phyloP scores from a whole-genome alignment of 1,139 yeast genomes.

The Candida mesenterica region DNA sequence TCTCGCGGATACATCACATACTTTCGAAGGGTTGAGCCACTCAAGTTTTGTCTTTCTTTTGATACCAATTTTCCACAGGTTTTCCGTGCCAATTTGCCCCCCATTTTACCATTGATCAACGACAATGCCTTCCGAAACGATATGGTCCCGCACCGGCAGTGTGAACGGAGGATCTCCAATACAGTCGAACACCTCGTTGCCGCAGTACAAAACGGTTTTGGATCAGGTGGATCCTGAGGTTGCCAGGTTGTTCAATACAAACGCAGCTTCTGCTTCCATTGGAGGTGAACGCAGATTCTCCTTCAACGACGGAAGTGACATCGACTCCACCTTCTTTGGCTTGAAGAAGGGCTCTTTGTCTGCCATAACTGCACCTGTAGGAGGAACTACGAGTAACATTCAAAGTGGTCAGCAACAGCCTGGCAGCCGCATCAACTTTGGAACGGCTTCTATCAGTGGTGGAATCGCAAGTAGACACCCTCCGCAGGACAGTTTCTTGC shows the following conservation, averaged over 20 bases:
- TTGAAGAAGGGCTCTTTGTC: constrained; percentile 49
- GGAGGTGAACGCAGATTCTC: constrained; percentile 22
- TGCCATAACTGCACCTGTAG: constrained; percentile 44
- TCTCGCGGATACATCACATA: neutral
- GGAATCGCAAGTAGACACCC: constrained; percentile 52
- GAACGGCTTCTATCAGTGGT: constrained; percentile 63
- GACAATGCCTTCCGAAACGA: constrained; percentile 29
- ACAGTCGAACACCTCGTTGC: constrained; percentile 20
- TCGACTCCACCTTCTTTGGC: constrained; percentile 42
- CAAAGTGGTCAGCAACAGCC: constrained; percentile 1
- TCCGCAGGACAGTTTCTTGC: constrained; percentile 53
- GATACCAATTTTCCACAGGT: no score
- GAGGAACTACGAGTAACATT: constrained; percentile 18
- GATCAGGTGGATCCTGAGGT: constrained; percentile 49
- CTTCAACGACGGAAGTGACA: constrained; percentile 47
- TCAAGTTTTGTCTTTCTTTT: no score
- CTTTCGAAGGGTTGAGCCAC: neutral
- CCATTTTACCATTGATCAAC: no score
- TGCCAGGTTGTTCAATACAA: constrained; percentile 34
- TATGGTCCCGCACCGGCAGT: constrained; percentile 32
- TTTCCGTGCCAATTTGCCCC: neutral
- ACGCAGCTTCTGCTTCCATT: constrained; percentile 1
- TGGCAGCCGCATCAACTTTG: constrained; percentile 35
- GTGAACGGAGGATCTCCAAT: constrained; percentile 20
- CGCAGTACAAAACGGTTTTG: constrained; percentile 33